Conservation (phyloP, 495 filamentous ascomycete genomes). For the Monascus purpureus region DNA sequence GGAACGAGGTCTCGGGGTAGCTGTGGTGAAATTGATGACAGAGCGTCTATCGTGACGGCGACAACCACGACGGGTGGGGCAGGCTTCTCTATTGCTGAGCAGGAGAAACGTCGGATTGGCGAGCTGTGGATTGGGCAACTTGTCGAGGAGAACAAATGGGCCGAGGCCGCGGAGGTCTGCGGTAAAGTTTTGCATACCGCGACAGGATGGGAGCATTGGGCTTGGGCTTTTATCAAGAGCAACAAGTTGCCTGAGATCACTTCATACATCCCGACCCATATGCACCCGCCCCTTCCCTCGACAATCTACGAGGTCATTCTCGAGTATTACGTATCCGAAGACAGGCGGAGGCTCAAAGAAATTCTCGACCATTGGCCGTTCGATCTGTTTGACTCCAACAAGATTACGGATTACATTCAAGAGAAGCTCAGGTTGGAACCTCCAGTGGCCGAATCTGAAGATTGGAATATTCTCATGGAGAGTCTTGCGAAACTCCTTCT, state of each 20-base stretch:
- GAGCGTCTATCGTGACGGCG: conserved; percentile 41
- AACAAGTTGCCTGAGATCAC: conserved; percentile 81
- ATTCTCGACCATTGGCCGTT: conserved; percentile 76
- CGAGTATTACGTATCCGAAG: conserved; percentile 64
- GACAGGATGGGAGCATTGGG: conserved; percentile 85
- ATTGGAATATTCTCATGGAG: conserved; percentile 76
- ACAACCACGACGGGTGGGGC: conserved; percentile 25
- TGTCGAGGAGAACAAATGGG: conserved; percentile 58
- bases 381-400: conserved; percentile 64
- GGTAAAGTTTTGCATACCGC: conserved; percentile 68
- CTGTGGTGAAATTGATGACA: conserved; percentile 70
- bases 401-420: conserved; percentile 56
- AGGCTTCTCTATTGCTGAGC: conserved; percentile 51
- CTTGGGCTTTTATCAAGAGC: conserved; percentile 74
- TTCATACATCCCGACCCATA: conserved; percentile 59
- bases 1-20: conserved; percentile 38
- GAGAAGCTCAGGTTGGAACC: conserved; percentile 56
- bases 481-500: conserved; percentile 73
- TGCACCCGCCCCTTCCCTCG: conserved; percentile 69
- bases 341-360: conserved; percentile 54
- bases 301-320: conserved; percentile 76
- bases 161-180: conserved; percentile 58
- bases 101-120: conserved; percentile 83
- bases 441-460: conserved; percentile 54
- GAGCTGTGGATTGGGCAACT: conserved; percentile 87